Conservation (phyloP, 176 grass and related monocot genomes). For the Carex myosuroides region DNA sequence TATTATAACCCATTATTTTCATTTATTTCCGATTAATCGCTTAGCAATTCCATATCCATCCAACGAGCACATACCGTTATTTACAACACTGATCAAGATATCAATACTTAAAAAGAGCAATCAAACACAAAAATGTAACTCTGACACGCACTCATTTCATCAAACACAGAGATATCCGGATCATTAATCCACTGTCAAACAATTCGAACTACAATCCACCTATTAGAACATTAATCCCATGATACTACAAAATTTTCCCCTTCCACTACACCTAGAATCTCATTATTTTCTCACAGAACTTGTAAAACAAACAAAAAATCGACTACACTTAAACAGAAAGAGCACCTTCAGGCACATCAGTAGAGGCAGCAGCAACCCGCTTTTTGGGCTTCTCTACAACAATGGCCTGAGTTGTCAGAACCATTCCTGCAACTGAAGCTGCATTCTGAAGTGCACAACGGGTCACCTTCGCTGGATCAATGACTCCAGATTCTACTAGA, state of each 20-base stretch:
- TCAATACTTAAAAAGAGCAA: background rate
- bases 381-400: conserved; percentile 84
- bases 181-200: background rate
- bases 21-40: too few relatives aligned
- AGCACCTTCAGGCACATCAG: conserved; percentile 31
- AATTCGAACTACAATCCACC: background rate
- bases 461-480: conserved; percentile 75
- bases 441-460: conserved; percentile 79
- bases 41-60: too few relatives aligned
- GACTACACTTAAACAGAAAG: conserved; percentile 30
- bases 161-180: background rate
- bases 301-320: conserved; percentile 2
- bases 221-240: background rate
- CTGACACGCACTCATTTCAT: background rate
- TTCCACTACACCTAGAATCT: conserved; percentile 11
- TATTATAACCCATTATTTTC: too few relatives aligned
- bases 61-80: too few relatives aligned
- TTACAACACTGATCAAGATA: background rate
- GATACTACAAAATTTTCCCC: conserved; percentile 13
- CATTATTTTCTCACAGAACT: conserved; percentile 13
- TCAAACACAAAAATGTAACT: background rate
- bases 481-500: conserved; percentile 73
- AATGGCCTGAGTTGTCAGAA: conserved; percentile 76
- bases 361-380: conserved; percentile 28
- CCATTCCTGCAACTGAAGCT: conserved; percentile 71